Base-by-base conservation (phyloP, 139 green algal species). In the Desmodesmus armatus region DNA sequence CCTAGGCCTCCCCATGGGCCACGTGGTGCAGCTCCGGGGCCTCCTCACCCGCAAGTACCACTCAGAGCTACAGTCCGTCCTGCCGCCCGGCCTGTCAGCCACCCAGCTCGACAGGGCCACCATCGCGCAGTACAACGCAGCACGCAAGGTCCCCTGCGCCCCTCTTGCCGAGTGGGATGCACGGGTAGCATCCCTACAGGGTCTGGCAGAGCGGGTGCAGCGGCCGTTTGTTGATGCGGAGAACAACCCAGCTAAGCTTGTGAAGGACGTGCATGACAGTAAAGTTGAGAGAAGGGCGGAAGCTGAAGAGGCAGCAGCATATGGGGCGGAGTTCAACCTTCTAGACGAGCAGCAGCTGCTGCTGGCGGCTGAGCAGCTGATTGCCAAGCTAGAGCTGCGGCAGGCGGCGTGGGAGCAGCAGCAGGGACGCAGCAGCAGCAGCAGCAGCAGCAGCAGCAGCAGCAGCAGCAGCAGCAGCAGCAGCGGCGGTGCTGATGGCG, bases 11-110 rank as follows among this genome's bases (percentile, higher is more conserved):
- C 82, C 82, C n/a, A 11, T 82, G 40, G 49, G 70, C 21, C 82
- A 87, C n/a, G 82, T 82, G 19, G 31, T 82, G 71, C 55, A 60
- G 49, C 47, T 82, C 53, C 70, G 82, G 39, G 71, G 40, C n/a
- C 37, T 72, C 55, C 55, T 87, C 29, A n/a, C 58, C 0, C n/a
- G 27, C 7, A 87, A 87, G 55, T 41, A 77, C 41, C 13, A 66
- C 5, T 2, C 25, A 13, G 82, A 51, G 69, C 69, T 17, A 74
- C 60, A n/a, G 49, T 31, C 7, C 25, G 49, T 27, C 37, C 76
- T 15, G 76, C 44, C 31, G 49, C 31, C 31, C 78, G 33, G 29
- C 63, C 43, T 6, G 39, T 53, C 25, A 72, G 25, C 63, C 25
- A 31, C 29, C 29, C n/a, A 49, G 67, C 37, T 29, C 35, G 9